Base-by-base conservation (phyloP, 805 yeast species). In the Kurtzmaniella fragi region DNA sequence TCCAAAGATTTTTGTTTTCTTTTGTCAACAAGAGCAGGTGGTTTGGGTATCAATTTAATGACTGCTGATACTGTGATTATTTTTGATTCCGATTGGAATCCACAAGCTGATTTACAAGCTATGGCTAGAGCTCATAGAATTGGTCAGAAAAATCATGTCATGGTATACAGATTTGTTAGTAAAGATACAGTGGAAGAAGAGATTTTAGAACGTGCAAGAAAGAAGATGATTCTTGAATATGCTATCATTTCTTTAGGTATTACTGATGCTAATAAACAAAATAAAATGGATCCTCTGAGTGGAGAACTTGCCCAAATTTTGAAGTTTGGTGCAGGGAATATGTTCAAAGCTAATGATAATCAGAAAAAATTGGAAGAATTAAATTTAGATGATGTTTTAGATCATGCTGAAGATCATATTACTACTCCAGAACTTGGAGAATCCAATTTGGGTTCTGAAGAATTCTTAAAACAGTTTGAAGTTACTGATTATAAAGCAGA, bases 61-160 rank as follows among this genome's bases (percentile, higher is more conserved):
- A 93, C 99, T 5, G 99, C 99, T 3, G 99, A 93, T 57, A 93
- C 99, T 6, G 99, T 93, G 23, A 87, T 93, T 50, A 91, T 93
- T 31, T 93, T 93, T 64, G 99, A 93, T 63, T 87, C 96, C 4
- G 99, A 93, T 67, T 93, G 99, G 99, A 93, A 93, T 57, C 99
- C 99, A 0, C 99, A 93, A 61, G 99, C 99, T 0, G 99, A 93
- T 73, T 71, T 93, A 53, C 99, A 93, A 64, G 99, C 99, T 1
- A 93, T 93, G 99, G 99, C 99, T 0, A 80, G 99, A 64, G 99
- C 99, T 2, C 99, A 93, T 66, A 82, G 99, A 71, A 93, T 93
- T 58, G 99, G 99, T n/a, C 99, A 93, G 61, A 93, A 90, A 63
- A 89, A 87, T 53, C 99, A 93, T 63, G 99, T 93, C 28, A 87